Percentiles rank a stretch among this genome's conserved stretches.
Evolutionary conservation across 192 early-diverging fungal genomes (phyloP).

Genomic region (Entomortierella chlamydospora): DNA sequence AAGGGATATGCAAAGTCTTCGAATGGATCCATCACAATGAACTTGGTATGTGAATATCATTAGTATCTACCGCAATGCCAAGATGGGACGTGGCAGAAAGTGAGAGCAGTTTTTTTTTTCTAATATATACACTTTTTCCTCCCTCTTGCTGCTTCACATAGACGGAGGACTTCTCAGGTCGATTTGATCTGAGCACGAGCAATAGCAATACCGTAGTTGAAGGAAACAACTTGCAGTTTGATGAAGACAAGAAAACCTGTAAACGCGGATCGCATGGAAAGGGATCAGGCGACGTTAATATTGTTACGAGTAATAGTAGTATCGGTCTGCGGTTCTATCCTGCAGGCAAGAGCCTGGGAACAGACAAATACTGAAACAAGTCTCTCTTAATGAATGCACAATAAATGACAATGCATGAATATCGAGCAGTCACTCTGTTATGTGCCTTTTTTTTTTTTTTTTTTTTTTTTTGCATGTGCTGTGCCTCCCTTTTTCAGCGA

Average conservation of each 20-base stretch:
- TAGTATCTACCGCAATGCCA: background rate
- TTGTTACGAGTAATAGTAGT: slow-evolving; percentile 15
- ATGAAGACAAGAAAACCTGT: slow-evolving; percentile 24
- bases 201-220: slow-evolving; percentile 24
- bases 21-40: slow-evolving; percentile 32
- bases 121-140: too few species aligned
- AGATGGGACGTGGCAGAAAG: too few species aligned
- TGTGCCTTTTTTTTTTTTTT: slow-evolving; percentile 18
- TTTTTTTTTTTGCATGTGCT: background rate
- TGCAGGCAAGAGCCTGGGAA: slow-evolving; percentile 21
- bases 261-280: slow-evolving; percentile 26
- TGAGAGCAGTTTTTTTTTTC: background rate
- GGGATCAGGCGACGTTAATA: slow-evolving; percentile 14
- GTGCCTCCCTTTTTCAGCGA: background rate
- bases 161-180: slow-evolving; percentile 40
- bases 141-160: too few species aligned
- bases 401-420: background rate
- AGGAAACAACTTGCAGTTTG: slow-evolving; percentile 23
- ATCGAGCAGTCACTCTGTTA: slow-evolving; percentile 10
- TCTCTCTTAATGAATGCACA: too few species aligned
- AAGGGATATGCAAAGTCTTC: slow-evolving; percentile 9
- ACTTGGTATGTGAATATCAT: slow-evolving; percentile 26
- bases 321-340: slow-evolving; percentile 39
- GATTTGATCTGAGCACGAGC: slow-evolving; percentile 28
- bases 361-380: background rate